Evolutionary conservation across 2,329 filamentous ascomycete species (phyloP), one percentile per base, ranked within the genome.

Genomic region (Xylariaceae sp.): DNA sequence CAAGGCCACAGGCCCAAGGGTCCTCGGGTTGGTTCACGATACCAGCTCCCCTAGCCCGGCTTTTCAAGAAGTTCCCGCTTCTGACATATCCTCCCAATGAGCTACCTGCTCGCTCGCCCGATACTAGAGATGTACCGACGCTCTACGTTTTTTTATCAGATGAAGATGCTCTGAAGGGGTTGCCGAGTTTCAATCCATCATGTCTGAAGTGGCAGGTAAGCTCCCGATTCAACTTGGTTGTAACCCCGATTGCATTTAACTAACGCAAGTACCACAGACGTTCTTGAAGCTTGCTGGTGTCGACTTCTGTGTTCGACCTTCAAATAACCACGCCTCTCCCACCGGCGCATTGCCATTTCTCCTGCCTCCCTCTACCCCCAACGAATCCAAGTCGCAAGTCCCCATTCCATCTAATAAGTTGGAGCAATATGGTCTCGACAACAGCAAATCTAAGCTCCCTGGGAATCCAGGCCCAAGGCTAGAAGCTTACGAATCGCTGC

Each of bases 201-300:
- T 99, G 95, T 78, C 80, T 98, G 69, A 96, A 94, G 79, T 98
- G 92, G 92, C 95, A 98, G 90, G 92, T 94, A 68, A 65, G 85
- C 73, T 45, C 7, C 28, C 8, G 28, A 16, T 28, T 46, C 49
- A 24, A 17, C 44, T 16, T 21, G 16, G 40, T 14, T 44, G 3
- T 6, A 6, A 16, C 8, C 3, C 16, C 7, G 9, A 16, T 16
- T 44, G 7, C 11, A 6, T 24, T 16, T 26, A 16, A 31, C 43
- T 56, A 33, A 53, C 34, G 6, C 19, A 6, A 8, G 6, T 19
- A 16, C 37, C 39, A 7, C 58, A 96, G 92, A 87, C 92, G 26
- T 95, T 92, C 74, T 82, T 99, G 60, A 90, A 86, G 67, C 91
- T 97, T 67, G 83, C 87, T 47, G 83, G 83, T 36, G 79, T 96